Evolutionary conservation across 164 flowering plant genomes (phyloP).

Genomic region (Liquidambar formosana): DNA sequence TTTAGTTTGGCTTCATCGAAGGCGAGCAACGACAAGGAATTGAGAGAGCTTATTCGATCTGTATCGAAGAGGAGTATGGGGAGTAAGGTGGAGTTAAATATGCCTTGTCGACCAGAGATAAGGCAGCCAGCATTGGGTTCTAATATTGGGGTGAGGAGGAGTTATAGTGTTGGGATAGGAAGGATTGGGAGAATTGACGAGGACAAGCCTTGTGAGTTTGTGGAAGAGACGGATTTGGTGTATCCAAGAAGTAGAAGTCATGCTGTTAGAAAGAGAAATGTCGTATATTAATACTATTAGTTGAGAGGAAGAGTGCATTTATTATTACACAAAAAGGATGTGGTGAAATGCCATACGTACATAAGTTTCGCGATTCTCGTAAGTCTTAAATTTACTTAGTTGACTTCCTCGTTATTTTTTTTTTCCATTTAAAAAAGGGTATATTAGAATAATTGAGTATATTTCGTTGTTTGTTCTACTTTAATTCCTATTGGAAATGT

Average conservation of each 20-base stretch:
- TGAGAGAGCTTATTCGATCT: background rate
- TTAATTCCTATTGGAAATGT: too few relatives aligned
- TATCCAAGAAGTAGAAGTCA: constrained; percentile 18
- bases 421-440: too few relatives aligned
- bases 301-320: too few relatives aligned
- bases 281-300: constrained; percentile 3
- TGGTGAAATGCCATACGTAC: too few relatives aligned
- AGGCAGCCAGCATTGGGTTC: background rate
- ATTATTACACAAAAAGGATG: background rate
- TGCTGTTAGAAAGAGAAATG: constrained; percentile 2
- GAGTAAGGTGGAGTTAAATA: background rate
- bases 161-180: constrained; percentile 31
- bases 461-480: too few relatives aligned
- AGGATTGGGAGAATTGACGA: constrained; percentile 34
- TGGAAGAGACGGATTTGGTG: constrained; percentile 19
- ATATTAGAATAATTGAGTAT: too few relatives aligned
- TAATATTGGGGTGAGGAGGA: constrained; percentile 13
- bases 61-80: background rate
- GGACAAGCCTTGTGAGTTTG: constrained; percentile 24
- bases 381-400: too few relatives aligned
- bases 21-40: background rate
- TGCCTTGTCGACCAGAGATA: too few relatives aligned
- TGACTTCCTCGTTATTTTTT: too few relatives aligned
- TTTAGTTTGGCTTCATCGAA: background rate
- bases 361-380: too few relatives aligned